phyloP scores from a whole-genome alignment of 148 eudicot genomes.

The Spergularia marina region DNA sequence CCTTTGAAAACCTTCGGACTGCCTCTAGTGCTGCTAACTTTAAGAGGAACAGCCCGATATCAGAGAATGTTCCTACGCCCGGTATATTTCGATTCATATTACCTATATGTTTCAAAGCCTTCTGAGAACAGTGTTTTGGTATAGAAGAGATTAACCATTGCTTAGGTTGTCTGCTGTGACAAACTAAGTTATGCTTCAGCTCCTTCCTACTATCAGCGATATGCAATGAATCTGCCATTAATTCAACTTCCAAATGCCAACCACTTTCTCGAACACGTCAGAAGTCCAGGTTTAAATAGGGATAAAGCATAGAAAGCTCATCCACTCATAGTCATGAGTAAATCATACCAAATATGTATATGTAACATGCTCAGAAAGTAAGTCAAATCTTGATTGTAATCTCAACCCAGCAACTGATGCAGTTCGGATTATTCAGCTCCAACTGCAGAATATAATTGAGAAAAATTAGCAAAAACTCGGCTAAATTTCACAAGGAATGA shows the following conservation, averaged over 20 bases:
- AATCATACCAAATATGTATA: background rate
- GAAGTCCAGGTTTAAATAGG: background rate
- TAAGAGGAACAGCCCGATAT: constrained; percentile 43
- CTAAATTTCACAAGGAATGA: constrained; percentile 1
- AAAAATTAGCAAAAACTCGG: constrained; percentile 3
- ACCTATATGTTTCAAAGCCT: constrained; percentile 36
- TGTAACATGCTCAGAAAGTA: constrained; percentile 6
- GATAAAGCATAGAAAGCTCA: background rate
- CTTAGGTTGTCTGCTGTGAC: constrained; percentile 26
- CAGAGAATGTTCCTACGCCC: constrained; percentile 35
- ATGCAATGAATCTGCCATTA: constrained; percentile 37
- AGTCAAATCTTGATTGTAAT: constrained; percentile 10
- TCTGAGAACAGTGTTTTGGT: constrained; percentile 37
- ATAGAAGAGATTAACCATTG: constrained; percentile 39
- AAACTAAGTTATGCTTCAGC: constrained; percentile 21
- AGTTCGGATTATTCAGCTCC: constrained; percentile 1
- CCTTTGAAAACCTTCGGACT: constrained; percentile 50
- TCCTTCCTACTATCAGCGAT: constrained; percentile 25
- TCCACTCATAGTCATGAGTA: background rate
- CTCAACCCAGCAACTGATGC: constrained; percentile 10
- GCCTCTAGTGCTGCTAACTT: constrained; percentile 50
- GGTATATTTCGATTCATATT: constrained; percentile 35
- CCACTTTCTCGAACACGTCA: constrained; percentile 14
- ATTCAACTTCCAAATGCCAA: constrained; percentile 17
- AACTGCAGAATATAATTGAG: constrained; percentile 15